These are phyloP conservation scores for Incumbomyces delicatus DNA, from an alignment of 2,329 filamentous ascomycete species.

Conservation along the genomic window DNA sequence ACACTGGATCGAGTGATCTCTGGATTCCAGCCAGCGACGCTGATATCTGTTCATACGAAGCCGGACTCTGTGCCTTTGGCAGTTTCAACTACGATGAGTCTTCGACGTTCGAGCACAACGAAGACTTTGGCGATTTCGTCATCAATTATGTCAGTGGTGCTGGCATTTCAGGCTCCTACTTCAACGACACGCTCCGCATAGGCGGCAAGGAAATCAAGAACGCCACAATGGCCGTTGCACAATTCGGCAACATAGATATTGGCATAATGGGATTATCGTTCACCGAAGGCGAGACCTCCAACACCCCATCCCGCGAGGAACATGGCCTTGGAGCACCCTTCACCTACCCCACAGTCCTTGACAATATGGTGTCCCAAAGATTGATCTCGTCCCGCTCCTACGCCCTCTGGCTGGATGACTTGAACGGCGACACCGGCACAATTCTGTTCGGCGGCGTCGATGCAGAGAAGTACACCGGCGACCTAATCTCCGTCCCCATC, in stretches of 20 bases:
- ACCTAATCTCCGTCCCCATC: conserved; percentile 53
- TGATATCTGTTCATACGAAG: conserved; percentile 12
- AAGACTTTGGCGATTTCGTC: conserved; percentile 21
- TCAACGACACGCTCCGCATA: conserved; percentile 28
- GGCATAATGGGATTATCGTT: conserved; percentile 35
- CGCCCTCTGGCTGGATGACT: conserved; percentile 34
- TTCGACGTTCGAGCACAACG: conserved; percentile 16
- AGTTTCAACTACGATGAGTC: conserved; percentile 20
- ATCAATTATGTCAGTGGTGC: conserved; percentile 32
- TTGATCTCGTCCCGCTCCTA: conserved; percentile 39
- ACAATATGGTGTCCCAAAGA: conserved; percentile 52
- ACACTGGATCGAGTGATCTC: conserved; percentile 60
- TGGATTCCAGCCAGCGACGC: conserved; percentile 41
- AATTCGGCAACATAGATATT: conserved; percentile 19
- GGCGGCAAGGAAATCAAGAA: conserved; percentile 26
- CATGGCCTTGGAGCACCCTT: conserved; percentile 17
- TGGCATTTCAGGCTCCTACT: conserved; percentile 28
- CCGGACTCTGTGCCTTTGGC: conserved; percentile 9
- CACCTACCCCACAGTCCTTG: conserved; percentile 51
- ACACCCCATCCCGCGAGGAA: conserved; percentile 15
- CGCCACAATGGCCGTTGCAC: conserved; percentile 30
- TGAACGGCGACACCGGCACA: conserved; percentile 54
- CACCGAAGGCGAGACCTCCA: conserved; percentile 18
- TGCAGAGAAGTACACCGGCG: conserved; percentile 59
- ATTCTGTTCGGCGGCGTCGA: conserved; percentile 77